These are phyloP conservation scores for Leishmania mexicana DNA, from an alignment of 208 protist genomes.

Conservation along the genomic window DNA sequence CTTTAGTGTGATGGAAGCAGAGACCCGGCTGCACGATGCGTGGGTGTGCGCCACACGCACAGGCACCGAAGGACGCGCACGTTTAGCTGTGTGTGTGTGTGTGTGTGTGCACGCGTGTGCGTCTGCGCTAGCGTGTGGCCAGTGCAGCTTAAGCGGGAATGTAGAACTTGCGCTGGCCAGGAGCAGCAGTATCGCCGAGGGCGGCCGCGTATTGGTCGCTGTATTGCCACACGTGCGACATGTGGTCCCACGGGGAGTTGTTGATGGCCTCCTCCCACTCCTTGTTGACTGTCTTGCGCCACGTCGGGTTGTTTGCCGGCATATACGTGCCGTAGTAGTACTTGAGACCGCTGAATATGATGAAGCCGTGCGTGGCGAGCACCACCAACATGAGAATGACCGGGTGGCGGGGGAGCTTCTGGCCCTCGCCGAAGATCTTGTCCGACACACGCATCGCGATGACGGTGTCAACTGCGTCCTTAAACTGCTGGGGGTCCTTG, in stretches of 20 bases:
- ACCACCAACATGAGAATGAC: slow-evolving; percentile 45
- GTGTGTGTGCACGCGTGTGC: neutral
- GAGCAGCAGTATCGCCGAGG: slow-evolving; percentile 60
- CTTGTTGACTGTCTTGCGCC: slow-evolving; percentile 90
- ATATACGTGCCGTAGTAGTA: slow-evolving; percentile 82
- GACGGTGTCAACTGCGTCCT: slow-evolving; percentile 82
- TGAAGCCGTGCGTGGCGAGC: slow-evolving; percentile 42
- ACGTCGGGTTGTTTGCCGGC: slow-evolving; percentile 88
- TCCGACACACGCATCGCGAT: slow-evolving; percentile 79
- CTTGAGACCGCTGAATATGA: slow-evolving; percentile 48
- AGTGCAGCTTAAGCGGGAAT: slow-evolving; percentile 41
- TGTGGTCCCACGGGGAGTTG: slow-evolving; percentile 91
- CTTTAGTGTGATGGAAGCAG: neutral
- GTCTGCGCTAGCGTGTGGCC: neutral
- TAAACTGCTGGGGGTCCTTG: slow-evolving; percentile 88
- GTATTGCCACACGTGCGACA: slow-evolving; percentile 92
- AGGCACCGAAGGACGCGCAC: neutral
- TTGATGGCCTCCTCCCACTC: slow-evolving; percentile 93
- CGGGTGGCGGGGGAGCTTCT: slow-evolving; percentile 69
- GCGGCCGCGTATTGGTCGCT: slow-evolving; percentile 76
- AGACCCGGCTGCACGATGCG: neutral
- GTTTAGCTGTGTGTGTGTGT: neutral
- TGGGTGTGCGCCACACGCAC: neutral
- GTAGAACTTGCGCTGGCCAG: slow-evolving; percentile 75
- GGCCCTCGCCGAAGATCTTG: slow-evolving; percentile 86